Evolutionary conservation across 2,329 filamentous ascomycete genomes (phyloP), one percentile per base, ranked within the genome.

Genomic region (Coleophoma crateriformis): DNA sequence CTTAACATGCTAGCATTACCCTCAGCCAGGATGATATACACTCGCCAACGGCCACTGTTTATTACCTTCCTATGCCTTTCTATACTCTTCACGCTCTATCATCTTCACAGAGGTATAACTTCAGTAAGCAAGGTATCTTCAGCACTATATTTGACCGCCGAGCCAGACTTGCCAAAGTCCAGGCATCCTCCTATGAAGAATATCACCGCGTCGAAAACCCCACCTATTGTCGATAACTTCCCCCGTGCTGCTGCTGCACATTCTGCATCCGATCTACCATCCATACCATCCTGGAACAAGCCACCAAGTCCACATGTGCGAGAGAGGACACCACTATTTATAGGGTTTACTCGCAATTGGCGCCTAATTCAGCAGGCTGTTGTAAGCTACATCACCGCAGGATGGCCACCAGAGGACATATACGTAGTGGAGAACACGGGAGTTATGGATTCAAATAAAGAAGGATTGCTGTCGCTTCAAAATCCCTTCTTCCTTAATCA

Each of bases 401-500:
- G 79, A 45, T 83, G 79, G 78, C 79, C 78, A 2, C 63, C 76
- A 0, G 67, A 68, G 17, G 72, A 81, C 54, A 81, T 83, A 51
- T 76, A 77, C 53, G 73, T 82, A 2, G 64, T 82, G 27, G 79
- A 83, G 58, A 83, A 83, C 63, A 82, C 75, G 5, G 78, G 78
- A 6, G 73, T 74, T 13, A 76, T 79, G 60, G 65, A 75, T 48
- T 72, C 75, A 45, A 82, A 82, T 37, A 60, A 66, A n/a, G 63
- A 68, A 8, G 71, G 70, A 3, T 64, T 68, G 33, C 67, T 82
- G 3, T 69, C 70, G 0, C 65, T 77, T 0, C 73, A 81, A 53
- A 80, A 82, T 52, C 79, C 76, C 0, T 80, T 76, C 63, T 81
- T 72, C 60, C 65, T 83, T 19, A 75, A 81, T 62, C 74, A 82